Percentiles rank a stretch among this genome's conserved stretches.
Evolutionary conservation across 352 stramenopile species (phyloP).

Genomic region (Poterioochromonas sp.): DNA sequence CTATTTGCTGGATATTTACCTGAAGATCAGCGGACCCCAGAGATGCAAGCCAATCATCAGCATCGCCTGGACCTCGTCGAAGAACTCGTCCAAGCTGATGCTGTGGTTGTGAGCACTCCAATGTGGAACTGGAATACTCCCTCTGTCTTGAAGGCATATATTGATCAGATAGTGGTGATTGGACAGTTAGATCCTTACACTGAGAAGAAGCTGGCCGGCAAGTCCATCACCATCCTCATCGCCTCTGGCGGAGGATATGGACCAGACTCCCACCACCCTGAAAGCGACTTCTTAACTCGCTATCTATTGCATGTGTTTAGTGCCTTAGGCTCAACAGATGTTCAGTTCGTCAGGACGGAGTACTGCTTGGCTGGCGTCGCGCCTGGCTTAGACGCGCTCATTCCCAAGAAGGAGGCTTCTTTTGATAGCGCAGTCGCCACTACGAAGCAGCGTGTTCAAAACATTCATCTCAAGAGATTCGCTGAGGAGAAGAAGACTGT

Average conservation of each 20-base stretch:
- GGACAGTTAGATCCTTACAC: conserved; percentile 11
- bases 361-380: neutral
- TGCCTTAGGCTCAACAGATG: conserved; percentile 17
- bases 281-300: conserved; percentile 1
- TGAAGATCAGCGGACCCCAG: neutral
- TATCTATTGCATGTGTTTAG: neutral
- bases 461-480: no score
- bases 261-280: neutral
- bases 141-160: conserved; percentile 20
- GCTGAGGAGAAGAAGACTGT: no score
- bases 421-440: no score
- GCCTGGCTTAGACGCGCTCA: neutral
- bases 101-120: neutral
- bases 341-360: neutral
- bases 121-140: conserved; percentile 17
- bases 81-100: neutral
- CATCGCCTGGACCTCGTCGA: neutral
- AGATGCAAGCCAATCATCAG: neutral
- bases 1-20: conserved; percentile 8
- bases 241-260: conserved; percentile 18
- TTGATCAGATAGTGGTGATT: conserved; percentile 18
- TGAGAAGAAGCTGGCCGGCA: conserved; percentile 7
- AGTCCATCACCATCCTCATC: conserved; percentile 10
- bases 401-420: neutral
- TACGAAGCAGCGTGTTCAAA: no score